Conservation (phyloP, 2,329 filamentous ascomycete species). For the Periconia digitata region DNA sequence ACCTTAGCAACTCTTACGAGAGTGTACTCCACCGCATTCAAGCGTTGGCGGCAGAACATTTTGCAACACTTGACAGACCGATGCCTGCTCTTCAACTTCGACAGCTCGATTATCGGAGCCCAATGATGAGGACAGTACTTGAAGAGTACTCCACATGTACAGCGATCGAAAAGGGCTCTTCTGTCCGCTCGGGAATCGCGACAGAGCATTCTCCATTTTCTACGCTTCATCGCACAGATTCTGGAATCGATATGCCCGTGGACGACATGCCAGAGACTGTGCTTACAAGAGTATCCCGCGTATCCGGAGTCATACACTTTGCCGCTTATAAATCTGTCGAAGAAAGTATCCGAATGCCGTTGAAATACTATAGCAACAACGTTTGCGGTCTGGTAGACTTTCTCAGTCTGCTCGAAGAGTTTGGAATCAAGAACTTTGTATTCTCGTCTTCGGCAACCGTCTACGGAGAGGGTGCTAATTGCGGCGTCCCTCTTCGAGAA, state of each 20-base stretch:
- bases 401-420: constrained; percentile 58
- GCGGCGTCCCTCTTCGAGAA: constrained; percentile 56
- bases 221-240: constrained; percentile 32
- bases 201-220: constrained; percentile 30
- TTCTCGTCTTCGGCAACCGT: constrained; percentile 70
- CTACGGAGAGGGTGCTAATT: constrained; percentile 54
- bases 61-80: constrained; percentile 40
- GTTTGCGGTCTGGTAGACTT: constrained; percentile 65
- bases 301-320: constrained; percentile 69
- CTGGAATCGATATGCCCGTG: constrained; percentile 31
- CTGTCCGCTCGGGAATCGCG: constrained; percentile 16
- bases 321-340: constrained; percentile 68
- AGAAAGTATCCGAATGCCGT: constrained; percentile 62
- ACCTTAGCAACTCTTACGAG: constrained; percentile 50
- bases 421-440: constrained; percentile 65
- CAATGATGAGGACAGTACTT: constrained; percentile 47
- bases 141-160: constrained; percentile 43
- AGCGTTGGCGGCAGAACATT: constrained; percentile 40
- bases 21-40: constrained; percentile 42
- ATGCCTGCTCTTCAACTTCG: constrained; percentile 52
- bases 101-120: constrained; percentile 52
- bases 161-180: constrained; percentile 17
- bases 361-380: constrained; percentile 70
- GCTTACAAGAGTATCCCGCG: constrained; percentile 48
- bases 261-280: constrained; percentile 23